These are phyloP conservation scores for Suhomyces bribrorum DNA, from an alignment of 1,139 yeast genomes.

Conservation along the genomic window DNA sequence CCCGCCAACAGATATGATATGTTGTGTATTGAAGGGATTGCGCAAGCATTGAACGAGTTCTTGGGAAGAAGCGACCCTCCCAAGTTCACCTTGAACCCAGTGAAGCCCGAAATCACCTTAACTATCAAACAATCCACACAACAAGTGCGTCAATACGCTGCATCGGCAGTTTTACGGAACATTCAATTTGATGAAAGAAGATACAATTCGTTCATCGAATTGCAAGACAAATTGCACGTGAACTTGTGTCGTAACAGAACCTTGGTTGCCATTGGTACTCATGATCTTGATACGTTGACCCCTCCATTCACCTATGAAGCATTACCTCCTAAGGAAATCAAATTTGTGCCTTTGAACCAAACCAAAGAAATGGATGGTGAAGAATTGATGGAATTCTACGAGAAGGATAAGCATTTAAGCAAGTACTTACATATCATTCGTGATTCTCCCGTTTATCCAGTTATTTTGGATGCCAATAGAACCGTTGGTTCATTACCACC, in stretches of 20 bases:
- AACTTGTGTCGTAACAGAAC: slow-evolving; percentile 97
- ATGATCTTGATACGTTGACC: slow-evolving; percentile 78
- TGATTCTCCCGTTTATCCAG: slow-evolving; percentile 89
- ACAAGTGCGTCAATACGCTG: slow-evolving; percentile 85
- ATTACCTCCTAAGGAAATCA: slow-evolving; percentile 73
- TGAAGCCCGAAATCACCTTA: slow-evolving; percentile 61
- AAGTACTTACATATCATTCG: slow-evolving; percentile 85
- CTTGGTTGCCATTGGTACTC: slow-evolving; percentile 97
- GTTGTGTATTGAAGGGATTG: slow-evolving; percentile 97
- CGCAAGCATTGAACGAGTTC: slow-evolving; percentile 90
- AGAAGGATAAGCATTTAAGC: slow-evolving; percentile 85
- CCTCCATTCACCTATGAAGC: slow-evolving; percentile 93
- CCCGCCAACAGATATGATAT: slow-evolving; percentile 98
- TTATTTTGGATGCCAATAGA: slow-evolving; percentile 75
- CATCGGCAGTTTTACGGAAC: slow-evolving; percentile 88
- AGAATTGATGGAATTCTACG: slow-evolving; percentile 86
- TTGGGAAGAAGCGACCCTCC: slow-evolving; percentile 72
- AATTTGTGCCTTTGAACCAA: slow-evolving; percentile 86
- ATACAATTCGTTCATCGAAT: slow-evolving; percentile 90
- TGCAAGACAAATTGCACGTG: slow-evolving; percentile 94
- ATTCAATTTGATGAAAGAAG: slow-evolving; percentile 78
- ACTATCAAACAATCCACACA: slow-evolving; percentile 75
- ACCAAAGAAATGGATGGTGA: slow-evolving; percentile 72
- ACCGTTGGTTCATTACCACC: slow-evolving; percentile 94
- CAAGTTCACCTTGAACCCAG: slow-evolving; percentile 60